phyloP scores from a whole-genome alignment of 1,284 basidiomycete genomes.

The Vanrija sp. region DNA sequence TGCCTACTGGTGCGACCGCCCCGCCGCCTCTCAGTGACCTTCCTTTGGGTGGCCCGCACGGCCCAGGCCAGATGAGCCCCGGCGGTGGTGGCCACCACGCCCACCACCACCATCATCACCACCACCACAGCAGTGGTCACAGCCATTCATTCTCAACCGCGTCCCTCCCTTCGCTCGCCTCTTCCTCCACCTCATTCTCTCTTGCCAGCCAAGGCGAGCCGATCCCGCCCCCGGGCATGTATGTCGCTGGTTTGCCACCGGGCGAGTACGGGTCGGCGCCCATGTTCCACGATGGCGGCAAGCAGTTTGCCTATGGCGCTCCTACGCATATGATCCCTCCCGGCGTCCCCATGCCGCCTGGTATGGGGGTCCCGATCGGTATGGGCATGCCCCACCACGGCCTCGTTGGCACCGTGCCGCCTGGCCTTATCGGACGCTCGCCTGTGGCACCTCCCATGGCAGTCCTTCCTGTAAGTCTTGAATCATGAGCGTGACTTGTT shows the following conservation, averaged over 20 bases:
- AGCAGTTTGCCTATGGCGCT: neutral
- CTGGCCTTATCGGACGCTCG: constrained; percentile 9
- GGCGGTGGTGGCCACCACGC: neutral
- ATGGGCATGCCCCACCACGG: constrained; percentile 6
- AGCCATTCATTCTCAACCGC: constrained; percentile 18
- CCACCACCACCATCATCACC: constrained; percentile 1
- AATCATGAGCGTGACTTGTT: neutral
- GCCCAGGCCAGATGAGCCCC: neutral
- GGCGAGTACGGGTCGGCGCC: constrained; percentile 1
- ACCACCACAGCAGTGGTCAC: constrained; percentile 8
- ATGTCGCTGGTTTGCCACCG: constrained; percentile 4
- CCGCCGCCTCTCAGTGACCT: neutral
- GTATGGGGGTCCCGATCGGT: constrained; percentile 7
- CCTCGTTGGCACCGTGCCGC: constrained; percentile 6
- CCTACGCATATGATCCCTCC: neutral
- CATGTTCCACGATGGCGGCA: constrained; percentile 4
- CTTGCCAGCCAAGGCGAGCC: constrained; percentile 7
- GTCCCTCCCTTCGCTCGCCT: constrained; percentile 18
- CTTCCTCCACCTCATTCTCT: constrained; percentile 16
- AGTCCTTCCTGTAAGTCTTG: constrained; percentile 8
- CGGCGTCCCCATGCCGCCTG: neutral
- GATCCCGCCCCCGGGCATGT: constrained; percentile 2
- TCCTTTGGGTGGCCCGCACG: neutral
- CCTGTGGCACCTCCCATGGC: constrained; percentile 1
- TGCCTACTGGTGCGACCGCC: neutral